Conservation (phyloP, 257 asterid genomes). For the Striga asiatica region DNA sequence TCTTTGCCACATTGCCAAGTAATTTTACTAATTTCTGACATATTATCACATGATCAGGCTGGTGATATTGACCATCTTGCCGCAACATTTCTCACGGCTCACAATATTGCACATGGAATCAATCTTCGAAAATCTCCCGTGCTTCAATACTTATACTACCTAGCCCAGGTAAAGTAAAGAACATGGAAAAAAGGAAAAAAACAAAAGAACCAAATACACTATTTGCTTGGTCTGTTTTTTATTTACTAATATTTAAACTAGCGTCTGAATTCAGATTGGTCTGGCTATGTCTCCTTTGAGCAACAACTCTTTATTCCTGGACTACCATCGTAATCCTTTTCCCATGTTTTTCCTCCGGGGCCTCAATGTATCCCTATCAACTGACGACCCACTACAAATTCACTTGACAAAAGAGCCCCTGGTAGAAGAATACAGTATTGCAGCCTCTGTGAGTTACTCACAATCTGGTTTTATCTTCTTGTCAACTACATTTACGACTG, state of each 20-base stretch:
- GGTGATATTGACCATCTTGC: constrained; percentile 98
- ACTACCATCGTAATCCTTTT: constrained; percentile 94
- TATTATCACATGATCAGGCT: constrained; percentile 43
- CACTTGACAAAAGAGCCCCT: constrained; percentile 96
- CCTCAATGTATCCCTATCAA: constrained; percentile 88
- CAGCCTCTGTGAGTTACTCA: constrained; percentile 74
- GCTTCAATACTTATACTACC: constrained; percentile 81
- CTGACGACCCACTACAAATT: constrained; percentile 95
- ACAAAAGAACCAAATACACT: background rate
- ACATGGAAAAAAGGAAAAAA: background rate
- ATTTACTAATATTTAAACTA: constrained; percentile 16
- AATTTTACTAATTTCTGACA: constrained; percentile 10
- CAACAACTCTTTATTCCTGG: too few relatives aligned
- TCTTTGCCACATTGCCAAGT: background rate
- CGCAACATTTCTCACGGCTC: constrained; percentile 80
- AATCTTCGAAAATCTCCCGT: constrained; percentile 93
- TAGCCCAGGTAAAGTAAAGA: constrained; percentile 66
- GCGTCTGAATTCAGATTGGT: constrained; percentile 60
- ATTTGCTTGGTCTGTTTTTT: background rate
- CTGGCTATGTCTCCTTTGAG: constrained; percentile 99
- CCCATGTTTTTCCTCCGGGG: constrained; percentile 91
- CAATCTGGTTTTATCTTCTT: background rate
- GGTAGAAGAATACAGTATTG: constrained; percentile 97
- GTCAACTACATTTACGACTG: background rate
- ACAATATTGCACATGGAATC: constrained; percentile 91